phyloP scores from a whole-genome alignment of 352 stramenopile species.

The Thraustochytrium sp. region DNA sequence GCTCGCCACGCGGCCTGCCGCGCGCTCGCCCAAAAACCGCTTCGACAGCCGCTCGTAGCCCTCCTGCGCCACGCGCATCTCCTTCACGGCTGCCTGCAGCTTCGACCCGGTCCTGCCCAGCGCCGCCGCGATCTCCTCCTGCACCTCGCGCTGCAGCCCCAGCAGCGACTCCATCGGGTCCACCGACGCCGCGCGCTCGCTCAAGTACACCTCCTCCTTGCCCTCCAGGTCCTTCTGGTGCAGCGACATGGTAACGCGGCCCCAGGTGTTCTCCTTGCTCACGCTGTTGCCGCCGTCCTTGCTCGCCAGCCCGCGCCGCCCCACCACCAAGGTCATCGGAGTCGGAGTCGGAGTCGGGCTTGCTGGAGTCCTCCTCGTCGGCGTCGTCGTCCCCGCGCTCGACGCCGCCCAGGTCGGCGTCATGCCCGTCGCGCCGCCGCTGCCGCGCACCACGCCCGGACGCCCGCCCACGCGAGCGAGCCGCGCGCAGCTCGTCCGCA shows the following conservation, averaged over 20 bases:
- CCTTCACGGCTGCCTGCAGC: not conserved
- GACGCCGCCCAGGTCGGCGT: too few relatives aligned
- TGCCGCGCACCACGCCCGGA: too few relatives aligned
- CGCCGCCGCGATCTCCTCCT: conserved; percentile 41
- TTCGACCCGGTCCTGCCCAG: conserved; percentile 7
- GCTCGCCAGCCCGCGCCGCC: not conserved
- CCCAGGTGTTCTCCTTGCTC: conserved; percentile 11
- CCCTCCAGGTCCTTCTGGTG: not conserved
- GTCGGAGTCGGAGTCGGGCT: too few relatives aligned
- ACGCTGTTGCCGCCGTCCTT: not conserved
- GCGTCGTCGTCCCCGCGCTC: too few relatives aligned
- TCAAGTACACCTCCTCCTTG: not conserved
- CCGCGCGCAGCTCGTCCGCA: too few relatives aligned
- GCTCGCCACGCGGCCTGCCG: not conserved
- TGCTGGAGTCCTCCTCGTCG: too few relatives aligned
- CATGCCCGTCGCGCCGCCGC: too few relatives aligned
- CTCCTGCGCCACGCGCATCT: not conserved
- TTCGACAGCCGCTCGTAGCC: not conserved
- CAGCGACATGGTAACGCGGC: not conserved
- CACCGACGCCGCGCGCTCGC: not conserved
- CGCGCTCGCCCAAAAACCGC: not conserved
- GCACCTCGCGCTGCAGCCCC: conserved; percentile 20
- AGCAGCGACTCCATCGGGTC: conserved; percentile 8
- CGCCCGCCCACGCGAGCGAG: too few relatives aligned
- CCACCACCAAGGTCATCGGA: too few relatives aligned